Evolutionary conservation across 2,329 filamentous ascomycete species (phyloP).

Genomic region (Colletotrichum australisinense): DNA sequence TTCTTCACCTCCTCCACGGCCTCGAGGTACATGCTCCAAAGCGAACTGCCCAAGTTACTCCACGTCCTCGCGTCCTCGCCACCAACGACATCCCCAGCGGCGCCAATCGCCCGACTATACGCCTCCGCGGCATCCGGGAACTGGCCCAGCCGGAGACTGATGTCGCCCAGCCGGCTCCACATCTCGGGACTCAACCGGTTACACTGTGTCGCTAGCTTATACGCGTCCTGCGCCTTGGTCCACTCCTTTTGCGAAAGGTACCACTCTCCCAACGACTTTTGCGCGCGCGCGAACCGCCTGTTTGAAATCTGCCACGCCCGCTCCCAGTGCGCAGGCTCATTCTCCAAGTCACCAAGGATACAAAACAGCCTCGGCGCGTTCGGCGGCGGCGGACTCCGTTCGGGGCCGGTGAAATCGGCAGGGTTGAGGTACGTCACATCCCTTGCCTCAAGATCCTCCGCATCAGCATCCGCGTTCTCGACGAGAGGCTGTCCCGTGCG

Average conservation of each 20-base stretch:
- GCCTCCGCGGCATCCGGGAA: conserved; percentile 86
- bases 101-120: conserved; percentile 83
- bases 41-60: conserved; percentile 91
- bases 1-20: conserved; percentile 51
- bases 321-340: conserved; percentile 79
- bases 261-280: conserved; percentile 85
- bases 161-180: conserved; percentile 93
- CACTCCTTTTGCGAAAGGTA: conserved; percentile 77
- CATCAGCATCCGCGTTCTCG: conserved; percentile 52
- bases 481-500: conserved; percentile 56
- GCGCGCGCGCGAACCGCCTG: conserved; percentile 84
- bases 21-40: conserved; percentile 76
- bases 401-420: conserved; percentile 68
- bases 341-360: conserved; percentile 90
- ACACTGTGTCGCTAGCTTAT: conserved; percentile 79
- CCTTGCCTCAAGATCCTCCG: conserved; percentile 48
- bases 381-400: conserved; percentile 76
- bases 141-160: conserved; percentile 79
- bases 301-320: conserved; percentile 90
- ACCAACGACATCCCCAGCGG: conserved; percentile 70
- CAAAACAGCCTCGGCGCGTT: conserved; percentile 92
- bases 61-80: conserved; percentile 92
- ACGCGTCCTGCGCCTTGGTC: conserved; percentile 79
- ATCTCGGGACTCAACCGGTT: conserved; percentile 85
- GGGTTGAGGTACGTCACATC: conserved; percentile 69